Evolutionary conservation across 2,329 filamentous ascomycete species (phyloP).

Genomic region (Sporothrix variecibatus): DNA sequence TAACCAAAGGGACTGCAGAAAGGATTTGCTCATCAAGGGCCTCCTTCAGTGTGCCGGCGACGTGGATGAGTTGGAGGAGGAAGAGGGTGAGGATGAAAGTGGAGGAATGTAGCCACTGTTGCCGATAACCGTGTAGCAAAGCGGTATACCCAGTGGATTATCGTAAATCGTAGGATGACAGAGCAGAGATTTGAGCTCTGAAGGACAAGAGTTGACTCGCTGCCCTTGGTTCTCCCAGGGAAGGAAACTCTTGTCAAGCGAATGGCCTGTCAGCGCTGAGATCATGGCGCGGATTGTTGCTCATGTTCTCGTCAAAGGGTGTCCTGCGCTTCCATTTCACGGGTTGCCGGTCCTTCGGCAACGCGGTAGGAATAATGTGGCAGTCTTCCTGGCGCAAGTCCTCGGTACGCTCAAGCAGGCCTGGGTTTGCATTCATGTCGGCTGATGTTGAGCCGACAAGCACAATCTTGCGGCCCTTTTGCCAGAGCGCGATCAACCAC

Average conservation of each 20-base stretch:
- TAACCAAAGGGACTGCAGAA: constrained; percentile 35
- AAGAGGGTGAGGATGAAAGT: background rate
- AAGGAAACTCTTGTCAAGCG: constrained; percentile 30
- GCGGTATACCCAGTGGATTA: constrained; percentile 40
- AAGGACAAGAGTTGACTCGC: background rate
- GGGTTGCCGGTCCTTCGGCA: constrained; percentile 20
- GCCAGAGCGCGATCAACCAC: constrained; percentile 72
- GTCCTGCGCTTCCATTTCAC: constrained; percentile 38
- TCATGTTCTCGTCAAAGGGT: constrained; percentile 49
- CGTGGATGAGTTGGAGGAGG: background rate
- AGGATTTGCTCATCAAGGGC: constrained; percentile 23
- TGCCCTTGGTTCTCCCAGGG: background rate
- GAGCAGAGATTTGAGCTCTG: constrained; percentile 13
- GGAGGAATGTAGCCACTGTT: constrained; percentile 21
- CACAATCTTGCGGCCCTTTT: constrained; percentile 69
- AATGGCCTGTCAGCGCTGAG: constrained; percentile 39
- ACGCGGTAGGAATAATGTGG: constrained; percentile 37
- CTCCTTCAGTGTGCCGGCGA: constrained; percentile 20
- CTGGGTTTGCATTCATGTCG: constrained; percentile 47
- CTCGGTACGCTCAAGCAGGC: constrained; percentile 36
- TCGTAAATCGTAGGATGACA: constrained; percentile 35
- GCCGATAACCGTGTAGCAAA: constrained; percentile 37
- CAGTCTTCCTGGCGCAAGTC: constrained; percentile 39
- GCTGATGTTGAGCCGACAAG: constrained; percentile 75
- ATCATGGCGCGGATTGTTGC: constrained; percentile 53